Evolutionary conservation across 305 asterid genomes (phyloP).

Genomic region (Petunia hybrid): DNA sequence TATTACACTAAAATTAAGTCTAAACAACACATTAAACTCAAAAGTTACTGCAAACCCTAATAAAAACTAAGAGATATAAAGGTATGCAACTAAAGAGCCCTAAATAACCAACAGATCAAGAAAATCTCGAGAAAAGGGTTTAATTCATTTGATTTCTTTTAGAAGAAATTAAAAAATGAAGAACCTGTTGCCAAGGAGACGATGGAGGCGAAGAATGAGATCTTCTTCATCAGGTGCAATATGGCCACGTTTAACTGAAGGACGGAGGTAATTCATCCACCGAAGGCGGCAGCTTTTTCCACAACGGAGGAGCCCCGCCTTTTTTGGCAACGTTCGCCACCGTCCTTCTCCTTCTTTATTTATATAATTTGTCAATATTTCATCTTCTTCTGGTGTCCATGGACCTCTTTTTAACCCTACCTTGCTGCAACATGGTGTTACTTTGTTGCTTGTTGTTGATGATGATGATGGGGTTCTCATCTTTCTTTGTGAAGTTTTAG

Average conservation of each 20-base stretch:
- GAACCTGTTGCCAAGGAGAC: constrained; percentile 79
- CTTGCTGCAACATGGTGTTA: constrained; percentile 45
- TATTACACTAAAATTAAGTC: background rate
- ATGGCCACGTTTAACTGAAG: constrained; percentile 57
- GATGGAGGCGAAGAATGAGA: constrained; percentile 84
- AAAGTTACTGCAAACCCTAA: background rate
- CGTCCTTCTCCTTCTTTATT: constrained; percentile 58
- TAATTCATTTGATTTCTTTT: background rate
- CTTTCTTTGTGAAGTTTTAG: background rate
- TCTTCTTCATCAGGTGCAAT: constrained; percentile 75
- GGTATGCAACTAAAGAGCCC: background rate
- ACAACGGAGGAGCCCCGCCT: constrained; percentile 61
- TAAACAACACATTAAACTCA: background rate
- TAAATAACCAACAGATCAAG: background rate
- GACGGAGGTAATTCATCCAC: constrained; percentile 71
- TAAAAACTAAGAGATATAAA: background rate
- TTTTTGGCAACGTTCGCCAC: constrained; percentile 59
- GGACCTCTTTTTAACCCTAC: constrained; percentile 60
- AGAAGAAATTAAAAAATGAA: background rate
- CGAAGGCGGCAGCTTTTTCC: constrained; percentile 71
- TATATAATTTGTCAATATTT: constrained; percentile 42
- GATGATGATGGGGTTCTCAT: constrained; percentile 30
- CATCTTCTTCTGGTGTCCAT: constrained; percentile 61
- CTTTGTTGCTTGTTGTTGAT: background rate
- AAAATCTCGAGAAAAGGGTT: background rate